Evolutionary conservation across 352 stramenopile genomes (phyloP).

Genomic region (Globisporangium emineosum): DNA sequence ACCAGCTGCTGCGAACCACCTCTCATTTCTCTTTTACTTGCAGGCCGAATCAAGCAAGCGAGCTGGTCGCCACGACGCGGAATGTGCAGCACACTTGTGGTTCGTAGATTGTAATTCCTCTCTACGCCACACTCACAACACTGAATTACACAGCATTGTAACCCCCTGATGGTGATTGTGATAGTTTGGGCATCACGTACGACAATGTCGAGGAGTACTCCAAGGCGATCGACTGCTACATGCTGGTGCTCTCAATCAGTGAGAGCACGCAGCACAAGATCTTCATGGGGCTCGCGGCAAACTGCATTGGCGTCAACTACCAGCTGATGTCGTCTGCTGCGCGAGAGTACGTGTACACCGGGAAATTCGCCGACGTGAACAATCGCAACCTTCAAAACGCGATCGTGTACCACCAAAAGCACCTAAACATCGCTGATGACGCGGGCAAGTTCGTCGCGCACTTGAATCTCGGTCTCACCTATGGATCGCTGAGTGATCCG

Average conservation of each 20-base stretch:
- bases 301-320: conserved; percentile 89
- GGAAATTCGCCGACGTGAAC: conserved; percentile 54
- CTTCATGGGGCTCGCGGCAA: conserved; percentile 75
- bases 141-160: no score
- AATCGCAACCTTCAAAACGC: conserved; percentile 51
- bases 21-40: background rate
- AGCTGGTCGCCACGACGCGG: conserved; percentile 73
- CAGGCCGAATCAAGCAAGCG: conserved; percentile 83
- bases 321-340: conserved; percentile 62
- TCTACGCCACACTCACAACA: no score
- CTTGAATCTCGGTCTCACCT: conserved; percentile 83
- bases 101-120: no score
- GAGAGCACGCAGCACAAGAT: conserved; percentile 73
- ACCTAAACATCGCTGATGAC: conserved; percentile 76
- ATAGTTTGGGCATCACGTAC: conserved; percentile 76
- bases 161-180: no score
- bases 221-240: conserved; percentile 83
- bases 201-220: conserved; percentile 86
- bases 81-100: conserved; percentile 83
- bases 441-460: conserved; percentile 86
- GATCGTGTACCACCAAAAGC: conserved; percentile 67
- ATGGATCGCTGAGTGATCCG: conserved; percentile 57
- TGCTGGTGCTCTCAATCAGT: conserved; percentile 84
- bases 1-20: background rate
- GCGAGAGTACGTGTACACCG: conserved; percentile 72